Evolutionary conservation across 169 alveolate genomes (phyloP), one percentile per base, ranked within the genome.

Genomic region (Plasmodium gaboni): DNA sequence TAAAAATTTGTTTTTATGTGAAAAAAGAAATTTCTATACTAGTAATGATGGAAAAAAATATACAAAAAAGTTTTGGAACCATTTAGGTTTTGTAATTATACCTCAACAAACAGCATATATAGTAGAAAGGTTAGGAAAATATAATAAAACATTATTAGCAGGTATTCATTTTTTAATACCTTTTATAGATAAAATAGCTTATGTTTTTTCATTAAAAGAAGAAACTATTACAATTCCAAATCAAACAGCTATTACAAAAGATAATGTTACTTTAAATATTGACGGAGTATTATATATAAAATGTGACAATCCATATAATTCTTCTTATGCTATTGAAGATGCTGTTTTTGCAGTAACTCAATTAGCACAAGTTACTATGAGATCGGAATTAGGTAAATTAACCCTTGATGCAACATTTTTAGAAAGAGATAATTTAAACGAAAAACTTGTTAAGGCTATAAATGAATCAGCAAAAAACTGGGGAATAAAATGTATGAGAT

Each of bases 361-460:
- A 69, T 92, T 98, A 72, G 99, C 99, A 5, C 97, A 98, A 91
- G 97, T 99, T n/a, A 96, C 99, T 13, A 97, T 97, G 98, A 93
- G 99, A 70, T 96, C 99, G 44, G 99, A 98, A 73, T 93, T 98
- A 69, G 99, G 99, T 19, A 97, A 97, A 87, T 94, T 97, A n/a
- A 96, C 99, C 3, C 94, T 98, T 53, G 99, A 97, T 92, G 87
- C 97, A 68, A 98, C 99, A 9, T 98, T 98, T 74, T 98, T 97
- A 74, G 99, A 97, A 87, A 85, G 99, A 59, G 99, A 97, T 50
- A 94, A 95, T 53, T 94, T 98, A 48, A 98, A 98, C 88, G 87
- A 94, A 32, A 93, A 91, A 59, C 97, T 98, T 73, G 98, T 98
- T 19, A 95, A 95, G 70, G 98, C 95, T 44, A 96, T 96, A 63